These are phyloP conservation scores for Brassica cretica DNA, from an alignment of 345 rosid species.

Conservation along the genomic window DNA sequence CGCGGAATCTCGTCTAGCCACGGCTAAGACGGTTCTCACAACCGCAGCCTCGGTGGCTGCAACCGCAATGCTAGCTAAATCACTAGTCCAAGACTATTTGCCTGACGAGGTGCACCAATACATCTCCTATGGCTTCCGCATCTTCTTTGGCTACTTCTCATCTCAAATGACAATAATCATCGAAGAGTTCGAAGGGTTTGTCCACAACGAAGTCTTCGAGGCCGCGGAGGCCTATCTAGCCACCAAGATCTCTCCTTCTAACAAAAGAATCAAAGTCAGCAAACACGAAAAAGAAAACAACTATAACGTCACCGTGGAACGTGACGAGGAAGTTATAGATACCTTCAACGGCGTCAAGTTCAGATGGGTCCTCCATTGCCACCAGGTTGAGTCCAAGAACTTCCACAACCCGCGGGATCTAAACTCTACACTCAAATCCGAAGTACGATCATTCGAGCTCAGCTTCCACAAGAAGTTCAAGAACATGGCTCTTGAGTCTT, in stretches of 20 bases:
- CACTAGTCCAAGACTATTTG: slow-evolving; percentile 45
- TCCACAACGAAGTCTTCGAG: slow-evolving; percentile 2
- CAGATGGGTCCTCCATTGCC: neutral
- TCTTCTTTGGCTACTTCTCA: neutral
- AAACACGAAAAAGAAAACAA: neutral
- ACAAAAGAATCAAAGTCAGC: neutral
- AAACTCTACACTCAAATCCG: slow-evolving; percentile 34
- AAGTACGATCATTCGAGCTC: slow-evolving; percentile 53
- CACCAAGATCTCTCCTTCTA: neutral
- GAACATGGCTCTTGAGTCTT: slow-evolving; percentile 46
- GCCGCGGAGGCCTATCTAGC: neutral
- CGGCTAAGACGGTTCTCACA: slow-evolving; percentile 49
- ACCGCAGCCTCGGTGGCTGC: slow-evolving; percentile 60
- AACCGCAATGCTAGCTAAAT: slow-evolving; percentile 51
- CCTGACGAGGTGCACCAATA: slow-evolving; percentile 45
- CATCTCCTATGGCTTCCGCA: slow-evolving; percentile 27
- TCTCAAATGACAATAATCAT: neutral
- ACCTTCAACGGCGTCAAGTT: neutral
- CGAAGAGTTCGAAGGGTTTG: neutral
- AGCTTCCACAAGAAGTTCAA: slow-evolving; percentile 56
- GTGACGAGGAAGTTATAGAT: neutral
- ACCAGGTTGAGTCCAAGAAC: slow-evolving; percentile 16
- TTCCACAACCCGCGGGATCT: slow-evolving; percentile 27
- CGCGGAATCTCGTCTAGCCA: slow-evolving; percentile 36
- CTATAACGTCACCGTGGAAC: neutral